A percentile compares a stretch with the other conserved stretches of the same genome.
These are phyloP conservation scores for Ophiostoma sp. DNA, from an alignment of 2,329 filamentous ascomycete genomes.

Conservation along the genomic window DNA sequence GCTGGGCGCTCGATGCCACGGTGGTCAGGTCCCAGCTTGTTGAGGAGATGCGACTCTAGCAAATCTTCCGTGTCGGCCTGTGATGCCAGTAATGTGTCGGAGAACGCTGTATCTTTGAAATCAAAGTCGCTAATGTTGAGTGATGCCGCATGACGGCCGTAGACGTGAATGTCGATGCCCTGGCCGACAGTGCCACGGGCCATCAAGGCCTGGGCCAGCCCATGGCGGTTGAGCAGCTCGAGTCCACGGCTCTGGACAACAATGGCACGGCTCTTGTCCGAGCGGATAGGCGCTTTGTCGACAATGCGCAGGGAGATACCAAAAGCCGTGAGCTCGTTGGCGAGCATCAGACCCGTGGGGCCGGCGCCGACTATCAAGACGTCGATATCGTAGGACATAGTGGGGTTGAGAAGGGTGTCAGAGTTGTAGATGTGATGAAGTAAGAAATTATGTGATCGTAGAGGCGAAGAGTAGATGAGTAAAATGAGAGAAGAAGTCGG, in stretches of 20 bases:
- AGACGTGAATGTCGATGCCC: constrained; percentile 43
- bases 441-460: neutral
- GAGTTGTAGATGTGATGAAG: neutral
- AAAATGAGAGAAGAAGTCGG: neutral
- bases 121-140: constrained; percentile 35
- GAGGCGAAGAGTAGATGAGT: neutral
- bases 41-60: constrained; percentile 44
- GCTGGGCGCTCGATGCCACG: constrained; percentile 37
- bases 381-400: constrained; percentile 20
- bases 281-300: constrained; percentile 38
- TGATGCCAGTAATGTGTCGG: constrained; percentile 31
- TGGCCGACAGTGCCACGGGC: constrained; percentile 40
- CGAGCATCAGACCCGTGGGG: constrained; percentile 46
- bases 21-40: constrained; percentile 36
- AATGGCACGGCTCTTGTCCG: constrained; percentile 45
- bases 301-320: constrained; percentile 42
- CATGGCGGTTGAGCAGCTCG: constrained; percentile 51
- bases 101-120: constrained; percentile 30
- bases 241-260: constrained; percentile 51
- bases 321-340: constrained; percentile 39
- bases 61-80: constrained; percentile 33
- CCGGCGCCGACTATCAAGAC: constrained; percentile 50
- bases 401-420: neutral
- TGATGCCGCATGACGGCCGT: constrained; percentile 36
- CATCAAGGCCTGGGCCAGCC: constrained; percentile 40